These are phyloP conservation scores for Candida maesae DNA, from an alignment of 805 yeast genomes.

Conservation along the genomic window DNA sequence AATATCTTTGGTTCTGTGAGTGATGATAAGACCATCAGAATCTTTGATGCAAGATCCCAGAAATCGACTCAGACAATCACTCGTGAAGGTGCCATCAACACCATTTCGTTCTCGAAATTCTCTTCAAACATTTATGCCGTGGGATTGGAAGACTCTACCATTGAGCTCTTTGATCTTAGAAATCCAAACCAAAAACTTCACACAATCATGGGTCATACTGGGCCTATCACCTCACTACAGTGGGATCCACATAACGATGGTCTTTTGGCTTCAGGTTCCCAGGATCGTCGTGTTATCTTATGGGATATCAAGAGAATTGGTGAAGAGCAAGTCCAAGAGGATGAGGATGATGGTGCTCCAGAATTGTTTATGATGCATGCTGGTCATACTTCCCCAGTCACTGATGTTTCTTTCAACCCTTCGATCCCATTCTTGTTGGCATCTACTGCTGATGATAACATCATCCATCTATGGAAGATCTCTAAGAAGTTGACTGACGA, in stretches of 20 bases:
- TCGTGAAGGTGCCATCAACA: slow-evolving; percentile 45
- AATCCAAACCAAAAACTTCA: slow-evolving; percentile 48
- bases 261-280: slow-evolving; percentile 69
- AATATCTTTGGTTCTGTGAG: slow-evolving; percentile 66
- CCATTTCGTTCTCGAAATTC: slow-evolving; percentile 62
- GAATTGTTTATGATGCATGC: slow-evolving; percentile 91
- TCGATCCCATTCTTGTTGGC: slow-evolving; percentile 72
- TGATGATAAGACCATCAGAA: slow-evolving; percentile 55
- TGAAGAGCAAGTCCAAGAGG: slow-evolving; percentile 80
- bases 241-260: slow-evolving; percentile 80
- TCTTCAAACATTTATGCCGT: slow-evolving; percentile 59
- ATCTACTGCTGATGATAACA: slow-evolving; percentile 44
- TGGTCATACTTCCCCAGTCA: slow-evolving; percentile 77
- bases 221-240: slow-evolving; percentile 64
- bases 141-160: slow-evolving; percentile 66
- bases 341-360: slow-evolving; percentile 87
- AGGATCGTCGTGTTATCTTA: slow-evolving; percentile 70
- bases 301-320: slow-evolving; percentile 85
- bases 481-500: slow-evolving; percentile 34
- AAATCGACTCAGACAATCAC: slow-evolving; percentile 26
- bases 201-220: slow-evolving; percentile 78
- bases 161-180: slow-evolving; percentile 63
- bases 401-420: slow-evolving; percentile 69
- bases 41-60: slow-evolving; percentile 46
- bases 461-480: slow-evolving; percentile 43